Evolutionary conservation across 2,329 filamentous ascomycete genomes (phyloP).

Genomic region (Cadophora sp.): DNA sequence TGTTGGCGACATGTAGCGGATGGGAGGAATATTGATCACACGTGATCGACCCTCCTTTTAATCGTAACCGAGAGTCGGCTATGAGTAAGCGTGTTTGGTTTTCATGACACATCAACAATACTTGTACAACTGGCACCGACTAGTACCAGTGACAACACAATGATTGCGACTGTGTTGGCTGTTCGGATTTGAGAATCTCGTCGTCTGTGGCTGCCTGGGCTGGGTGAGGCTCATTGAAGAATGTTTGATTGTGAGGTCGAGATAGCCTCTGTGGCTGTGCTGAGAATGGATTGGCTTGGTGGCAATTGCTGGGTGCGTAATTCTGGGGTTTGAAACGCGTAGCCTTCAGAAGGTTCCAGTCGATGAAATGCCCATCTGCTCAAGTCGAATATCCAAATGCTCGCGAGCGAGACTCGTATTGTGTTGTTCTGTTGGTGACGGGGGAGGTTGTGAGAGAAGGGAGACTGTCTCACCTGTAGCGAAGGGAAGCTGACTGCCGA

Average conservation of each 20-base stretch:
- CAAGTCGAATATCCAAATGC: background rate
- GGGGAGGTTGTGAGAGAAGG: no score
- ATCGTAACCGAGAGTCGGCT: constrained; percentile 12
- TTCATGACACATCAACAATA: constrained; percentile 16
- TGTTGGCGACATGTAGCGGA: background rate
- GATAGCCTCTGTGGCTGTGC: background rate
- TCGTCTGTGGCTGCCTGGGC: background rate
- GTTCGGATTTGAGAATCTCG: background rate
- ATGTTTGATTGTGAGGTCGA: background rate
- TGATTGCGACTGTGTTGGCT: background rate
- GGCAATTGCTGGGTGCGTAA: background rate
- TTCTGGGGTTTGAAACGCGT: no score
- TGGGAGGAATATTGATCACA: background rate
- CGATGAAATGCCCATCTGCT: no score
- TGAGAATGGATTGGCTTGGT: background rate
- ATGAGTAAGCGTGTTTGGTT: constrained; percentile 14
- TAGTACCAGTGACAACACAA: background rate
- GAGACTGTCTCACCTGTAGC: background rate
- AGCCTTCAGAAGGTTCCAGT: no score
- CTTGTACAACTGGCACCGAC: background rate
- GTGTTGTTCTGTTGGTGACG: no score
- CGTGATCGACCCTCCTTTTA: constrained; percentile 4
- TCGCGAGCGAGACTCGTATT: background rate
- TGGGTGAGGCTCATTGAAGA: background rate
- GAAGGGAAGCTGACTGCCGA: background rate